These are phyloP conservation scores for Prunus yedoensis DNA, from an alignment of 331 rosid species.

Conservation along the genomic window DNA sequence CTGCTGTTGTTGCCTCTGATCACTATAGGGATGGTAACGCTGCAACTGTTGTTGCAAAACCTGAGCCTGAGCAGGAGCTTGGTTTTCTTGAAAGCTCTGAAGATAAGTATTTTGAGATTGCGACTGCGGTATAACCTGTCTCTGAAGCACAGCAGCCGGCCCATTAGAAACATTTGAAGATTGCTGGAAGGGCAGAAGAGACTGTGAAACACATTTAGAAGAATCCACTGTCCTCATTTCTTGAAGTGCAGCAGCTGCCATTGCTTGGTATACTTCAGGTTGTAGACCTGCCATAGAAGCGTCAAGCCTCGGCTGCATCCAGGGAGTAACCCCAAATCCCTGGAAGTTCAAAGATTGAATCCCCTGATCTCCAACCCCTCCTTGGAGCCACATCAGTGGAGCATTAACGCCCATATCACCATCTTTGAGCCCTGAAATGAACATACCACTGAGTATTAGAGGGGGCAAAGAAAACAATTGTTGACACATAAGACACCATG, in stretches of 20 bases:
- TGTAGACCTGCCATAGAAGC: slow-evolving; percentile 35
- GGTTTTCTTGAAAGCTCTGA: slow-evolving; percentile 41
- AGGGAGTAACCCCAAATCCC: slow-evolving; percentile 36
- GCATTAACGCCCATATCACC: slow-evolving; percentile 38
- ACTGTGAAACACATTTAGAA: slow-evolving; percentile 31
- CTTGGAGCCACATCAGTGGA: slow-evolving; percentile 44
- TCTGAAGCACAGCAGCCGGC: slow-evolving; percentile 30
- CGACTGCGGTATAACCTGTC: slow-evolving; percentile 31
- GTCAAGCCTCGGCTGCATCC: slow-evolving; percentile 45
- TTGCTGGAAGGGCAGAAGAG: slow-evolving; percentile 37
- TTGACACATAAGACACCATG: background rate
- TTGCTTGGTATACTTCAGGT: slow-evolving; percentile 47
- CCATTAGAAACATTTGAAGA: slow-evolving; percentile 32
- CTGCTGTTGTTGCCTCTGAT: slow-evolving; percentile 38
- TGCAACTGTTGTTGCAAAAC: slow-evolving; percentile 37
- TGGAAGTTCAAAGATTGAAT: slow-evolving; percentile 43
- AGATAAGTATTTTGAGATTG: slow-evolving; percentile 36
- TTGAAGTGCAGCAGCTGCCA: slow-evolving; percentile 47
- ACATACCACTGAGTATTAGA: background rate
- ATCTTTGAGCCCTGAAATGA: slow-evolving; percentile 36
- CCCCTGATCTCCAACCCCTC: slow-evolving; percentile 39
- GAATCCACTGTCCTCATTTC: slow-evolving; percentile 40
- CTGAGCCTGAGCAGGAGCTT: slow-evolving; percentile 33
- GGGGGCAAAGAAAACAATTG: background rate
- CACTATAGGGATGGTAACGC: slow-evolving; percentile 40